Base-by-base conservation (phyloP, 1,284 basidiomycete species). In the Polyporus tsugae region DNA sequence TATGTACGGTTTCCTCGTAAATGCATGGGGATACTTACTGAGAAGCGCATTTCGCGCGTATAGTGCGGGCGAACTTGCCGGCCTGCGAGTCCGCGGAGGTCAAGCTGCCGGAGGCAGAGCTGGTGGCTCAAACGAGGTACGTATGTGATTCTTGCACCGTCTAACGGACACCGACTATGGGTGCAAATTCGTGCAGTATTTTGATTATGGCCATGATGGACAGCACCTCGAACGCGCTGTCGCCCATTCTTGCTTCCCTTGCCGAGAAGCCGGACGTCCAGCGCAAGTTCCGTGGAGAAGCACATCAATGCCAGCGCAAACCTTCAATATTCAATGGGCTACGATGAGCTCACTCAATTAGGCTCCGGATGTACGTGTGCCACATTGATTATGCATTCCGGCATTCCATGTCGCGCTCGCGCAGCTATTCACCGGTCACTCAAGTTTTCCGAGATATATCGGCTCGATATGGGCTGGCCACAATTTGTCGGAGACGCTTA, bases 191-290 rank as follows among this genome's bases (percentile, higher is more conserved):
- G 19, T 38, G 35, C 7, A 72, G 64, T 19, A 57, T 69, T 6
- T 49, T 94, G 74, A 84, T 93, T 44, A 82, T 87, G 19, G 86
- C 87, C 1, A 87, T 53, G 1, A 62, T 65, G 29, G 88, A 89
- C 74, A 88, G 85, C 3, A 85, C 84, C 10, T 80, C 83, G 0
- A 89, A 86, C 0, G 87, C 89, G 0, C 80, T 91, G 1, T 85
- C 88, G 1, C 93, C 91, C 91, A 86, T 86, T 66, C 79, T 93
- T 1, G 88, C 89, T 74, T 84, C 85, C 29, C 85, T 94, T 13
- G 81, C 88, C 0, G 81, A 80, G 38, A 74, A 87, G 67, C 85
- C 82, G 0, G 80, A 81, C 0, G 79, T 83, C 13, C 93, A 94
- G 77, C 73, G 76, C 35, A 80, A 80, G 42, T 81, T 95, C 2